Evolutionary conservation across 768 basidiomycete species (phyloP).

Genomic region (Collybia nuda): DNA sequence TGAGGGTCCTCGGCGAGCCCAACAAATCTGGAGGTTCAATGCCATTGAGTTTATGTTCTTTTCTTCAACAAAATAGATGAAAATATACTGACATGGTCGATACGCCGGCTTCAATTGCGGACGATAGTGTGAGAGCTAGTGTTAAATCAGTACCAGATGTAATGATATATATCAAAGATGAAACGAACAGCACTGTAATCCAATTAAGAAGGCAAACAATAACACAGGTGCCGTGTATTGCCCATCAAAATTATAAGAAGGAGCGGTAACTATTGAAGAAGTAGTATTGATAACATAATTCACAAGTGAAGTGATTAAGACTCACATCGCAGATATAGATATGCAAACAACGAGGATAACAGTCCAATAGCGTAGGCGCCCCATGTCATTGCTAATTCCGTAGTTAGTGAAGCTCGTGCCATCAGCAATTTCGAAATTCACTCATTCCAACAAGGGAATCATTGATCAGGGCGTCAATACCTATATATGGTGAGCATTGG

Average conservation of each 20-base stretch:
- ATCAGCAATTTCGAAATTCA: constrained; percentile 30
- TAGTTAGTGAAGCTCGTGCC: background rate
- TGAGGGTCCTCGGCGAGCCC: constrained; percentile 85
- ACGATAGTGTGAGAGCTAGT: constrained; percentile 64
- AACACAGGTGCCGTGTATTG: constrained; percentile 79
- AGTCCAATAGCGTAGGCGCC: constrained; percentile 81
- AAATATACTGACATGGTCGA: constrained; percentile 67
- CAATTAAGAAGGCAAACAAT: constrained; percentile 81
- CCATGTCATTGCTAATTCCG: constrained; percentile 61
- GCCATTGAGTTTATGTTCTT: background rate
- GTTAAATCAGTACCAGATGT: constrained; percentile 4
- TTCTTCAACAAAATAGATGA: background rate
- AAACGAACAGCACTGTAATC: constrained; percentile 59
- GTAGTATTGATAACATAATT: background rate
- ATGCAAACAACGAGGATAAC: constrained; percentile 71
- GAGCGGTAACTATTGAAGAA: constrained; percentile 56
- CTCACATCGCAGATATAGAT: constrained; percentile 73
- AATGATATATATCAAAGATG: background rate
- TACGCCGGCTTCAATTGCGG: constrained; percentile 82
- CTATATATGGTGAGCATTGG: constrained; percentile 24
- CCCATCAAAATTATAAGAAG: constrained; percentile 70
- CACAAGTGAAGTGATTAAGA: constrained; percentile 5
- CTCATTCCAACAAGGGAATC: constrained; percentile 81
- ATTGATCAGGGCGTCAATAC: constrained; percentile 79
- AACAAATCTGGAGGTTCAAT: constrained; percentile 56